A percentile compares a stretch with the other conserved stretches of the same genome.
phyloP scores from a whole-genome alignment of 2,329 filamentous ascomycete species.

The Calonectria pauciramosa region DNA sequence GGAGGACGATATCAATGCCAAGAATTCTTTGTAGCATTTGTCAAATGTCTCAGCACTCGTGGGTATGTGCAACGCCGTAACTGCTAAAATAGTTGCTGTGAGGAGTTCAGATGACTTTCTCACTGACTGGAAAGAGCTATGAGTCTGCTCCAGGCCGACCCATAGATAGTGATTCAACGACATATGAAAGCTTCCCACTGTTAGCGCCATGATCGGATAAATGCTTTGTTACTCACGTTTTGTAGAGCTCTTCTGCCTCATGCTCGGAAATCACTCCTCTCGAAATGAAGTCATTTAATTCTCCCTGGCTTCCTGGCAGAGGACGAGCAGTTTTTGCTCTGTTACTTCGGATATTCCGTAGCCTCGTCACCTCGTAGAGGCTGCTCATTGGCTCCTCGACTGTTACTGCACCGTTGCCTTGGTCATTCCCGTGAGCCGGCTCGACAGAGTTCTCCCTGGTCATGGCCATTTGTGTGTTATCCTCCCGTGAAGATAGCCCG shows the following conservation, averaged over 20 bases:
- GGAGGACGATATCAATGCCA: constrained; percentile 67
- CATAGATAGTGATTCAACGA: constrained; percentile 35
- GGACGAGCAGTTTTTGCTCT: constrained; percentile 29
- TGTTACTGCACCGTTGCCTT: constrained; percentile 28
- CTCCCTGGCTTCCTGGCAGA: constrained; percentile 23
- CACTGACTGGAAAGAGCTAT: constrained; percentile 62
- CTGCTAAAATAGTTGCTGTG: constrained; percentile 69
- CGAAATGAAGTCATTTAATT: constrained; percentile 34
- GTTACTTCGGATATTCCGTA: constrained; percentile 35
- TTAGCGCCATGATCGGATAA: not conserved
- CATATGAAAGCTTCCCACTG: constrained; percentile 22
- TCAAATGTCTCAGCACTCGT: constrained; percentile 58
- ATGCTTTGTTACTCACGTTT: constrained; percentile 10
- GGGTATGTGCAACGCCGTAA: constrained; percentile 71
- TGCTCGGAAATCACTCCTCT: constrained; percentile 29
- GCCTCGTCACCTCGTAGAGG: constrained; percentile 32
- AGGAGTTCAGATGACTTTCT: constrained; percentile 69
- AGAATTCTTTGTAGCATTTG: constrained; percentile 69
- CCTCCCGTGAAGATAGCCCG: constrained; percentile 29
- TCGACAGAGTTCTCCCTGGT: constrained; percentile 34
- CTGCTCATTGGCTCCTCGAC: constrained; percentile 36
- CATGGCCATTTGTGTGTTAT: constrained; percentile 36
- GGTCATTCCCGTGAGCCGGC: constrained; percentile 10
- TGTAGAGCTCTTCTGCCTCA: constrained; percentile 33
- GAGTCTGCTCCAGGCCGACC: constrained; percentile 34